Base-by-base conservation (phyloP, 495 filamentous ascomycete genomes). In the Hyphodiscus hymeniophilus region DNA sequence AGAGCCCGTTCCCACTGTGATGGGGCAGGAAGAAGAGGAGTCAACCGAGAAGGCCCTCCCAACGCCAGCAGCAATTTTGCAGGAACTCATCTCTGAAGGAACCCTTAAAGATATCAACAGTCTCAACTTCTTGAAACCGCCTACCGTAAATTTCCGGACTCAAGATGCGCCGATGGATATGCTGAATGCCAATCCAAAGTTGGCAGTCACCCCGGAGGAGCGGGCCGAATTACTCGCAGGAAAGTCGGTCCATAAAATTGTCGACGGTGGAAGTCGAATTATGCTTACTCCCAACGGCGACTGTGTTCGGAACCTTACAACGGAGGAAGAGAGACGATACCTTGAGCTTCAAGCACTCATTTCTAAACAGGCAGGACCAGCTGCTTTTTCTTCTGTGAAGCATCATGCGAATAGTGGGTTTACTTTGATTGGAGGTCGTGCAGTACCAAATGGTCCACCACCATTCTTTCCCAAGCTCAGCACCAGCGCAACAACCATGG, bases 221-320 rank as follows among this genome's bases (percentile, higher is more conserved):
- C 66, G 71, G 38, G 63, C 66, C 1, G 54, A 62, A 10, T 64
- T 79, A 16, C 64, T 66, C 5, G 64, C 70, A 3, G 74, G 75
- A 18, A 60, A 66, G 38, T 63, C 71, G 1, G 68, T 79, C 26
- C 71, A 68, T 38, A 79, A 79, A 55, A 51, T 64, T 0, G 57
- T 68, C 15, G 47, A 51, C 5, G 71, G 72, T 23, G 66, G 66
- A 17, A 66, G 69, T 24, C 70, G 75, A 21, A 75, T 80, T 43
- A 66, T 92, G 38, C 79, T 92, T 42, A 89, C 85, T 1, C 87
- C 89, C 3, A 81, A 84, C 47, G 88, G 89, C 3, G 79, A 82
- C 46, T 82, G 85, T 45, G 71, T 96, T 22, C 79, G 79, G 31
- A 87, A 88, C 51, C 68, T 98, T 17, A 82, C 75, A 10, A 59